phyloP scores from a whole-genome alignment of 2,329 filamentous ascomycete genomes.

The Alternaria arbusti region DNA sequence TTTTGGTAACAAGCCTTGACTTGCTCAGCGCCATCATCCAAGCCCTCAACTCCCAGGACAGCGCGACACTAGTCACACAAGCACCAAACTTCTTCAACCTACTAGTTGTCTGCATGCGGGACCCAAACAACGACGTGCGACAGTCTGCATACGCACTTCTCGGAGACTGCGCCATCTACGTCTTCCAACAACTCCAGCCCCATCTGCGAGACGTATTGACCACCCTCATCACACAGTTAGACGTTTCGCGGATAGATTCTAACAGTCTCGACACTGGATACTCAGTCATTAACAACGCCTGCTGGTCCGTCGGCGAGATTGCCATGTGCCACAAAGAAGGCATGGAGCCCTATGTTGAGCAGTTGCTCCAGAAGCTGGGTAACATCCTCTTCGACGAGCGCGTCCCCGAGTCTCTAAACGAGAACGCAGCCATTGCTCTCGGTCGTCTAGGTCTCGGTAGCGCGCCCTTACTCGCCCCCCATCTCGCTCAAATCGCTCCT shows the following conservation, averaged over 20 bases:
- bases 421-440: slow-evolving; percentile 93
- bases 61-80: slow-evolving; percentile 74
- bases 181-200: slow-evolving; percentile 80
- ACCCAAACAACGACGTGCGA: slow-evolving; percentile 86
- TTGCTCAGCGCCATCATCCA: slow-evolving; percentile 93
- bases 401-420: slow-evolving; percentile 84
- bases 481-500: slow-evolving; percentile 79
- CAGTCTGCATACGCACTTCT: slow-evolving; percentile 95
- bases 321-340: slow-evolving; percentile 75
- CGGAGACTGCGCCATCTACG: slow-evolving; percentile 92
- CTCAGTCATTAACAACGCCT: slow-evolving; percentile 96
- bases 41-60: slow-evolving; percentile 76
- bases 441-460: slow-evolving; percentile 85
- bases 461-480: slow-evolving; percentile 76
- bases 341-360: slow-evolving; percentile 78
- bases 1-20: slow-evolving; percentile 92
- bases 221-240: slow-evolving; percentile 84
- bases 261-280: slow-evolving; percentile 86
- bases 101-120: slow-evolving; percentile 89
- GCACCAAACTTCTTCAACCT: slow-evolving; percentile 90
- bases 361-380: slow-evolving; percentile 77
- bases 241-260: slow-evolving; percentile 70
- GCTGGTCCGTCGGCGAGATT: slow-evolving; percentile 95
- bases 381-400: slow-evolving; percentile 84
- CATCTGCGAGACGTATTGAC: slow-evolving; percentile 77